Conservation (phyloP, 2,329 filamentous ascomycete genomes). For the Aspergillus clavatus region DNA sequence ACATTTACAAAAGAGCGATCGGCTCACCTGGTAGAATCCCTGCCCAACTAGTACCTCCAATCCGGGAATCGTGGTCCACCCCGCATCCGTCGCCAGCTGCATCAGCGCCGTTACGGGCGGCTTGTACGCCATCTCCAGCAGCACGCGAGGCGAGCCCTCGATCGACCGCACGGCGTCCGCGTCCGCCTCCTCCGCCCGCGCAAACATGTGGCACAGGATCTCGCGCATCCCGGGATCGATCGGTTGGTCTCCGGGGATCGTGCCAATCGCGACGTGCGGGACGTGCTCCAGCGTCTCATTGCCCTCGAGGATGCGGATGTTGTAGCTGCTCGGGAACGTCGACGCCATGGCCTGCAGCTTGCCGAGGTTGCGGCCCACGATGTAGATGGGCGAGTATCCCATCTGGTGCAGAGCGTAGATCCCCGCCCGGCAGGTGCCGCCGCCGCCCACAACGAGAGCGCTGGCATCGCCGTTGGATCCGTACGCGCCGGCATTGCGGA, state of each 20-base stretch:
- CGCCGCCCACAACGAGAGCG: conserved; percentile 82
- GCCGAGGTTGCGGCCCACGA: conserved; percentile 69
- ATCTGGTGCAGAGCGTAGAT: conserved; percentile 82
- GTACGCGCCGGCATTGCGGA: conserved; percentile 63
- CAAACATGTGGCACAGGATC: conserved; percentile 55
- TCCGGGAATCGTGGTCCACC: conserved; percentile 81
- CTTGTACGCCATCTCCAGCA: conserved; percentile 97
- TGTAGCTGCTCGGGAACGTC: conserved; percentile 69
- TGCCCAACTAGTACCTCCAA: conserved; percentile 86
- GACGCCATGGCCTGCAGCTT: conserved; percentile 65
- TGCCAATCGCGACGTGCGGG: conserved; percentile 74
- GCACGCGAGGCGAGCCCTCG: conserved; percentile 49
- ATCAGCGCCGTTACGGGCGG: conserved; percentile 79
- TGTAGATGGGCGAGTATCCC: conserved; percentile 78
- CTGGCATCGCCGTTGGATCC: conserved; percentile 41
- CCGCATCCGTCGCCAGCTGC: conserved; percentile 69
- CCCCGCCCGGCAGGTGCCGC: conserved; percentile 86
- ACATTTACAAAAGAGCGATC: background rate
- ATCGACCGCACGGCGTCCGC: conserved; percentile 30
- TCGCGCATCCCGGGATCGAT: conserved; percentile 68
- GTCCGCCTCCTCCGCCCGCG: conserved; percentile 46
- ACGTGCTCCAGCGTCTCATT: conserved; percentile 49
- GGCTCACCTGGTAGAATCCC: conserved; percentile 70
- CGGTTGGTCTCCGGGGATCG: conserved; percentile 81
- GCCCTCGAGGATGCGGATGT: conserved; percentile 60